Conservation (phyloP, 768 basidiomycete genomes). For the Phylloporus scabripes region DNA sequence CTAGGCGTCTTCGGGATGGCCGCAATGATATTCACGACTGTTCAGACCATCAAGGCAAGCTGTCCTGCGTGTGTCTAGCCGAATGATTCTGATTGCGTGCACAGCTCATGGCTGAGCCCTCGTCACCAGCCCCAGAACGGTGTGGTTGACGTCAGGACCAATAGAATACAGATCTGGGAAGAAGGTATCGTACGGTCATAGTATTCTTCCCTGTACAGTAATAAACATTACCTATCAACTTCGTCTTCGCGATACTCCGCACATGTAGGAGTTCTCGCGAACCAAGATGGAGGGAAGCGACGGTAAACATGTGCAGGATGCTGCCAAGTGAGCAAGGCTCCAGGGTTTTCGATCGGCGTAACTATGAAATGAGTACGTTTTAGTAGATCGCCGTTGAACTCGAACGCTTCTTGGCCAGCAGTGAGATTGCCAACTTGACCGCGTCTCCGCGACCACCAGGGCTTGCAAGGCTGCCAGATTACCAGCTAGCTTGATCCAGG, state of each 20-base stretch:
- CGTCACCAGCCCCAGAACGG: slow-evolving; percentile 34
- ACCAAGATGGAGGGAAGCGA: background rate
- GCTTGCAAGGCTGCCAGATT: background rate
- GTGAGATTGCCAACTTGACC: slow-evolving; percentile 6
- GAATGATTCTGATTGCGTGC: slow-evolving; percentile 8
- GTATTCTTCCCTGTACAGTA: slow-evolving; percentile 6
- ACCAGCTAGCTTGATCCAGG: slow-evolving; percentile 2
- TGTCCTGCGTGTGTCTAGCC: background rate
- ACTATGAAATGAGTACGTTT: slow-evolving; percentile 6
- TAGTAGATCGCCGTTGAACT: slow-evolving; percentile 17
- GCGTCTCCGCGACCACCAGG: background rate
- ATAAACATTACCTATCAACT: background rate
- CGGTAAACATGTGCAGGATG: background rate
- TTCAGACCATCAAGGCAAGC: slow-evolving; percentile 64
- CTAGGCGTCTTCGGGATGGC: slow-evolving; percentile 71
- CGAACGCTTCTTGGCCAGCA: background rate
- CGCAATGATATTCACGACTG: slow-evolving; percentile 74
- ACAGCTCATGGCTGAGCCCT: slow-evolving; percentile 53
- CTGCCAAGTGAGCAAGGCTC: background rate
- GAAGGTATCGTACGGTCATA: slow-evolving; percentile 4
- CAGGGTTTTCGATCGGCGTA: slow-evolving; percentile 9
- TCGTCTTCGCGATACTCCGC: slow-evolving; percentile 14
- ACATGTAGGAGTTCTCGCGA: slow-evolving; percentile 7
- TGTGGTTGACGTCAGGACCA: slow-evolving; percentile 15
- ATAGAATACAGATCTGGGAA: background rate